phyloP scores from a whole-genome alignment of 2,329 filamentous ascomycete species.

The Claviceps humidiphila region DNA sequence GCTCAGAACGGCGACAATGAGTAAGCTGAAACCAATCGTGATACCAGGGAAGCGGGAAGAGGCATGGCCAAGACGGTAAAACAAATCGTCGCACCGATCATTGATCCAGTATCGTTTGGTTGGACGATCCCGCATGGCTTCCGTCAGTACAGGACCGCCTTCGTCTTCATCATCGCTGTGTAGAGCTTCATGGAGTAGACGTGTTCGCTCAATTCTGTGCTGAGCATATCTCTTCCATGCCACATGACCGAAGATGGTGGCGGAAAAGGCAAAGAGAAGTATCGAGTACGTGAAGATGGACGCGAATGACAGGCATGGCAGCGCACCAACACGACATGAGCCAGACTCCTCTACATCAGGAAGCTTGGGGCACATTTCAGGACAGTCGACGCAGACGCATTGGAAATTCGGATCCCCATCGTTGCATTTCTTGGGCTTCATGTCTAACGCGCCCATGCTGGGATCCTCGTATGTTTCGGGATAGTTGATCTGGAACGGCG shows the following conservation, averaged over 20 bases:
- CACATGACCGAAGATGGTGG: constrained; percentile 58
- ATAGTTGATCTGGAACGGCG: constrained; percentile 97
- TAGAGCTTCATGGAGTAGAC: constrained; percentile 70
- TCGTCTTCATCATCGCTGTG: constrained; percentile 92
- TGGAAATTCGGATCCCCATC: constrained; percentile 74
- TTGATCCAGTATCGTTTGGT: constrained; percentile 74
- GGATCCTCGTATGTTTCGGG: constrained; percentile 48
- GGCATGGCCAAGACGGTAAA: constrained; percentile 64
- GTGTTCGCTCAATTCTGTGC: constrained; percentile 68
- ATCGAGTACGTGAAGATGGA: constrained; percentile 78
- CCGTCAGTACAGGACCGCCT: constrained; percentile 60
- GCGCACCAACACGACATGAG: constrained; percentile 67
- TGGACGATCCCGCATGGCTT: constrained; percentile 65
- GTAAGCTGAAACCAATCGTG: constrained; percentile 64
- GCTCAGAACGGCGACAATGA: constrained; percentile 67
- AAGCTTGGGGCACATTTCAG: constrained; percentile 68
- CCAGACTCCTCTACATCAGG: constrained; percentile 57
- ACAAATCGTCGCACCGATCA: constrained; percentile 64
- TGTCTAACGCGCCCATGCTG: constrained; percentile 58
- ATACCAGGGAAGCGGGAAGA: constrained; percentile 75
- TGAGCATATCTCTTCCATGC: constrained; percentile 61
- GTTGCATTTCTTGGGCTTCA: constrained; percentile 76
- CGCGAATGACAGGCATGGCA: constrained; percentile 91
- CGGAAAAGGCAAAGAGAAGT: constrained; percentile 53
- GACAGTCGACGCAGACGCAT: constrained; percentile 90